These are phyloP conservation scores for Nymphaea colorata DNA, from an alignment of 164 flowering plant genomes.

Conservation along the genomic window DNA sequence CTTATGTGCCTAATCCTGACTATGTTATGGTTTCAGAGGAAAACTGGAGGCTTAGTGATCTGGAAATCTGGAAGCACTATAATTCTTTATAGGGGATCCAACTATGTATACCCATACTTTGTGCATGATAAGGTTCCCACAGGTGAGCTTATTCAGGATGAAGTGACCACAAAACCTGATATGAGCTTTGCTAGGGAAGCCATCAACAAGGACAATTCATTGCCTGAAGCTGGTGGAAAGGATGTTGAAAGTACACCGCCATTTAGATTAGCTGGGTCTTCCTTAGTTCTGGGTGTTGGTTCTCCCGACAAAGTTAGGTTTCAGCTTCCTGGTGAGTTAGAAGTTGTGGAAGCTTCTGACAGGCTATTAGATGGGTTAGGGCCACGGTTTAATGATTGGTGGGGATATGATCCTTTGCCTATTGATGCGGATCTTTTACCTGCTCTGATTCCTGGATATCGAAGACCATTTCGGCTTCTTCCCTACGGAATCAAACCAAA, in stretches of 20 bases:
- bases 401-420: conserved; percentile 93
- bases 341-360: conserved; percentile 73
- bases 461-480: conserved; percentile 88
- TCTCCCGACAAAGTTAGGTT: conserved; percentile 60
- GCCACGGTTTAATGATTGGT: conserved; percentile 93
- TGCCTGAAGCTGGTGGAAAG: conserved; percentile 10
- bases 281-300: conserved; percentile 68
- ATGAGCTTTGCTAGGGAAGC: conserved; percentile 9
- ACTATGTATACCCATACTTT: conserved; percentile 87
- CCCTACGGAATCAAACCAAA: conserved; percentile 76
- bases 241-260: conserved; percentile 9
- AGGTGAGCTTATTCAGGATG: conserved; percentile 10
- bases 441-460: conserved; percentile 63
- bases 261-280: conserved; percentile 14
- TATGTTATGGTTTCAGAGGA: conserved; percentile 36
- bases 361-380: conserved; percentile 79
- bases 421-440: conserved; percentile 97
- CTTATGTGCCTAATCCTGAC: too few species aligned
- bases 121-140: conserved; percentile 11
- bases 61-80: conserved; percentile 92
- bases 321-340: conserved; percentile 69
- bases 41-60: conserved; percentile 90
- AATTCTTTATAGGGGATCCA: conserved; percentile 66
- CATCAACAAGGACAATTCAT: conserved; percentile 11
- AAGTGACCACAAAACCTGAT: conserved; percentile 6